Percentiles rank a stretch among this genome's conserved stretches.
Evolutionary conservation across 2,329 filamentous ascomycete species (phyloP).

Genomic region (Byssochlamys sp.): DNA sequence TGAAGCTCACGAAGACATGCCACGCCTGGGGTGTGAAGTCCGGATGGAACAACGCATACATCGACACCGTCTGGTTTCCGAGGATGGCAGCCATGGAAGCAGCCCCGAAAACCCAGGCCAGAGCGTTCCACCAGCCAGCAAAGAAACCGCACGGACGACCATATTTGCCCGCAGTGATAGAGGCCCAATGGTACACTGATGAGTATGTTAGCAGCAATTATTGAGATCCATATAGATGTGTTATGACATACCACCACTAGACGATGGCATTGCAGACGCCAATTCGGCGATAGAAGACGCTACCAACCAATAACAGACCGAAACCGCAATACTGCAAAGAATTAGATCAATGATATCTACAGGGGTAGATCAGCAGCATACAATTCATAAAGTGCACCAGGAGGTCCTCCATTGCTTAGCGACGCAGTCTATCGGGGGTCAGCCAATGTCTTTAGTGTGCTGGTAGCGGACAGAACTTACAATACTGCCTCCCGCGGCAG

Average conservation of each 20-base stretch:
- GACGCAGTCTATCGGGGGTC: constrained; percentile 33
- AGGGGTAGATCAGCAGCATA: constrained; percentile 10
- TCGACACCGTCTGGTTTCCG: constrained; percentile 50
- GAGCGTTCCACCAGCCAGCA: constrained; percentile 37
- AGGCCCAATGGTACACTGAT: constrained; percentile 52
- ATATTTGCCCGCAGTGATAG: constrained; percentile 48
- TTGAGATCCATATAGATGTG: not conserved
- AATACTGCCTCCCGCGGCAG: constrained; percentile 53
- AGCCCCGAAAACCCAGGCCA: constrained; percentile 53
- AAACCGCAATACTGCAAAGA: constrained; percentile 29
- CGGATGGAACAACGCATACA: constrained; percentile 52
- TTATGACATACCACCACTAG: constrained; percentile 40
- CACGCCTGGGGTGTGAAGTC: constrained; percentile 44
- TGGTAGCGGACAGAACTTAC: constrained; percentile 42
- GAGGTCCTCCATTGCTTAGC: constrained; percentile 53
- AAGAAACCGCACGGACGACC: constrained; percentile 43
- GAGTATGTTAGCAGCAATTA: not conserved
- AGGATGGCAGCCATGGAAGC: constrained; percentile 51
- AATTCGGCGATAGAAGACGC: constrained; percentile 53
- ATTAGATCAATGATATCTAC: constrained; percentile 8
- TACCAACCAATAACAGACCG: constrained; percentile 49
- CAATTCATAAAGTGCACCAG: constrained; percentile 56
- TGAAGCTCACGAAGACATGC: constrained; percentile 52
- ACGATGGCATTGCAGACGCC: constrained; percentile 52
- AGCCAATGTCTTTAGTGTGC: not conserved